Percentiles rank a stretch among this genome's conserved stretches.
Conservation (phyloP, 345 rosid species). For the Sapria himalayana region DNA sequence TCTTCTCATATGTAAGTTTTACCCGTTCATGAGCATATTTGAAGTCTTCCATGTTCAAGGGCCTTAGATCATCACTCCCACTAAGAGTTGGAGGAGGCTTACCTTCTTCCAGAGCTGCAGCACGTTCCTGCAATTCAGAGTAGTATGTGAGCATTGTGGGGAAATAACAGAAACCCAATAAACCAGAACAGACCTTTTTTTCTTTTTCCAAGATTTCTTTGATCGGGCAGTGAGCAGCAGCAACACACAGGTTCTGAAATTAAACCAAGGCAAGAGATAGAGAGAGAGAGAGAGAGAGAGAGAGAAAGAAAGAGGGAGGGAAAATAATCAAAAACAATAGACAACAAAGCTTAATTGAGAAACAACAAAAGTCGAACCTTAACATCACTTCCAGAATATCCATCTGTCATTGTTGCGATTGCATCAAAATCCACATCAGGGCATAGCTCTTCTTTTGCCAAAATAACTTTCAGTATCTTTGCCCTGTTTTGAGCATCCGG, state of each 20-base stretch:
- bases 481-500: conserved; percentile 78
- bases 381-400: conserved; percentile 88
- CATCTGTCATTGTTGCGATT: conserved; percentile 59
- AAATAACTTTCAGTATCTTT: conserved; percentile 51
- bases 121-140: conserved; percentile 38
- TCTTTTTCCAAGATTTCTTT: conserved; percentile 71
- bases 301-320: background rate
- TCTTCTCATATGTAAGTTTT: conserved; percentile 6
- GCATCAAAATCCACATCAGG: conserved; percentile 51
- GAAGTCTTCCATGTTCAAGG: conserved; percentile 66
- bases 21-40: conserved; percentile 69
- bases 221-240: conserved; percentile 83
- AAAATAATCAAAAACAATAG: conserved; percentile 5
- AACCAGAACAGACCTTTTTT: conserved; percentile 27
- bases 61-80: conserved; percentile 47
- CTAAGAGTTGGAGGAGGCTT: conserved; percentile 51
- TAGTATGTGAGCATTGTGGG: too few species aligned
- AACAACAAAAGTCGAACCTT: conserved; percentile 27
- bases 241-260: conserved; percentile 55
- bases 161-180: background rate
- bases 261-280: conserved; percentile 4
- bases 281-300: conserved; percentile 1
- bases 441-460: conserved; percentile 65
- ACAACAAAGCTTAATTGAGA: too few species aligned
- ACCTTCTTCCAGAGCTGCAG: conserved; percentile 55